Evolutionary conservation across 1,284 basidiomycete species (phyloP).

Genomic region (Thelephora terrestris): DNA sequence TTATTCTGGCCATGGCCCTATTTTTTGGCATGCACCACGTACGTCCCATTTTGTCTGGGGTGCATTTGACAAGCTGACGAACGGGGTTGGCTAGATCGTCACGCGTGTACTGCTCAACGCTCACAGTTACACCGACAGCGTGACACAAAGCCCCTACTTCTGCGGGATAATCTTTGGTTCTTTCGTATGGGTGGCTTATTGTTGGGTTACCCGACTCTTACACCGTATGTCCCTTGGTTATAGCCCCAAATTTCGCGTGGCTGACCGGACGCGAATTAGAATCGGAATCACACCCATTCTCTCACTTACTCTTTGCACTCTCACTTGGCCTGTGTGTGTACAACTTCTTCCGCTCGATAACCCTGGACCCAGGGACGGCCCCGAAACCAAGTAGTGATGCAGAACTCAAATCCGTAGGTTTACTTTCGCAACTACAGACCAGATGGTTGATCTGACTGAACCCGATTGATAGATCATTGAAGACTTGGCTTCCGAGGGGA

Average conservation of each 20-base stretch:
- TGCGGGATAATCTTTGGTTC: conserved; percentile 82
- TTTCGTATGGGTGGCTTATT: conserved; percentile 80
- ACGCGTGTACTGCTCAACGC: conserved; percentile 76
- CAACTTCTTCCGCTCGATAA: conserved; percentile 86
- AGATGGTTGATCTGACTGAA: not conserved
- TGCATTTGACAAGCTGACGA: conserved; percentile 11
- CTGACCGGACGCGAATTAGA: conserved; percentile 28
- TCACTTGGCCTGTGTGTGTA: conserved; percentile 66
- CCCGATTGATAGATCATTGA: conserved; percentile 60
- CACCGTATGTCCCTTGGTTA: conserved; percentile 37
- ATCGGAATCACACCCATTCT: conserved; percentile 64
- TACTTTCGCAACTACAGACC: not conserved
- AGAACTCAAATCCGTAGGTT: conserved; percentile 72
- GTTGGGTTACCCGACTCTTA: conserved; percentile 71
- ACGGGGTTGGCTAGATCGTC: conserved; percentile 45
- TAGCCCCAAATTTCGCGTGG: not conserved
- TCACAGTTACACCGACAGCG: conserved; percentile 65
- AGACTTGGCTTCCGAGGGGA: conserved; percentile 78
- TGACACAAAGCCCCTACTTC: conserved; percentile 82
- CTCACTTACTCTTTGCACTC: conserved; percentile 71
- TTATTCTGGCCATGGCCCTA: conserved; percentile 73
- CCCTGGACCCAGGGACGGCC: conserved; percentile 85
- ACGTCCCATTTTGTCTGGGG: conserved; percentile 20
- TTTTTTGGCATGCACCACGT: conserved; percentile 93
- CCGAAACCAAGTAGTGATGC: conserved; percentile 70